Conservation (phyloP, 73 alveolate genomes). For the Uronychia binucleata region DNA sequence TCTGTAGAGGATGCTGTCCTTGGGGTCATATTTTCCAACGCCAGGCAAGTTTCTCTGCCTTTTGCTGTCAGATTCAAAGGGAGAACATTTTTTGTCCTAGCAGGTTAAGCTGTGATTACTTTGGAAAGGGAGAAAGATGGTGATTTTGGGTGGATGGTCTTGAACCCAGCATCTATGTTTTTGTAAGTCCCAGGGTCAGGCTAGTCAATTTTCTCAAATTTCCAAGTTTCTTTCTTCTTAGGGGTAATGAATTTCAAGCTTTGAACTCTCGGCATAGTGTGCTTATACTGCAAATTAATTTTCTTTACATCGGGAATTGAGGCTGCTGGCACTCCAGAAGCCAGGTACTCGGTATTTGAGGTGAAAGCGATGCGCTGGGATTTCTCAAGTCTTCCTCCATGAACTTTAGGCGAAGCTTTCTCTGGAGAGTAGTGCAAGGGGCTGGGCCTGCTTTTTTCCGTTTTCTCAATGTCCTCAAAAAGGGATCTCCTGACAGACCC, state of each 20-base stretch:
- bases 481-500: background rate
- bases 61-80: background rate
- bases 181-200: conserved; percentile 17
- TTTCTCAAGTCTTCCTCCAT: background rate
- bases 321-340: background rate
- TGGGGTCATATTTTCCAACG: background rate
- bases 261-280: background rate
- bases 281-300: background rate
- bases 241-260: conserved; percentile 1
- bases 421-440: background rate
- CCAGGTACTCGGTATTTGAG: conserved; percentile 1
- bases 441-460: background rate
- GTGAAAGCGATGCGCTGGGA: background rate
- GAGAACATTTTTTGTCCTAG: background rate
- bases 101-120: background rate
- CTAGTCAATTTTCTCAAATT: background rate
- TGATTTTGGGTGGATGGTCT: background rate
- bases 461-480: background rate
- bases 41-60: background rate
- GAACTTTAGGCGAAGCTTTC: background rate
- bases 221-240: background rate
- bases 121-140: background rate
- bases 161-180: background rate
- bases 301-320: background rate
- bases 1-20: background rate